A percentile compares a stretch with the other conserved stretches of the same genome.
Conservation (phyloP, 2,329 filamentous ascomycete genomes). For the Verruconis gallopava region DNA sequence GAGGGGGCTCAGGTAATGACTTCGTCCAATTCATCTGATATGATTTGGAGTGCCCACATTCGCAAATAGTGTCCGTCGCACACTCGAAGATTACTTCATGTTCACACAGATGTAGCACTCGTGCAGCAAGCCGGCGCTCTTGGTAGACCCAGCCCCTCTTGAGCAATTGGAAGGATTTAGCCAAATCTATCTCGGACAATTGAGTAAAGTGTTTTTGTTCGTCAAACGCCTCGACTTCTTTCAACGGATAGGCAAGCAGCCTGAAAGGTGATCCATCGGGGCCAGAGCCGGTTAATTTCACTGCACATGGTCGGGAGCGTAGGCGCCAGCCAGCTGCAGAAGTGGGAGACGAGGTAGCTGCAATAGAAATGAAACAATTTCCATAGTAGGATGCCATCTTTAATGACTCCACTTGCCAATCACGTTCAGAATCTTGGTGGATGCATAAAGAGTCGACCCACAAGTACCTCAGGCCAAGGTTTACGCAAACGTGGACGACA, state of each 20-base stretch:
- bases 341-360: no score
- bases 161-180: slow-evolving; percentile 3
- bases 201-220: slow-evolving; percentile 1
- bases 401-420: slow-evolving; percentile 7
- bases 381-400: slow-evolving; percentile 6
- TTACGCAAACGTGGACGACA: not conserved
- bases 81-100: slow-evolving; percentile 6
- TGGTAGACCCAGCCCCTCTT: slow-evolving; percentile 9
- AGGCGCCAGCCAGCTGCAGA: no score
- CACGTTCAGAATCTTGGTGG: slow-evolving; percentile 7
- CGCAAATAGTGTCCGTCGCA: not conserved
- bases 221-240: not conserved
- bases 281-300: not conserved
- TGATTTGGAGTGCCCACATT: not conserved
- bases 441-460: slow-evolving; percentile 10
- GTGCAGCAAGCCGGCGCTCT: slow-evolving; percentile 6
- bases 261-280: not conserved
- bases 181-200: not conserved
- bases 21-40: not conserved
- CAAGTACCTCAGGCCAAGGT: slow-evolving; percentile 6
- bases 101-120: slow-evolving; percentile 4
- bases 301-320: not conserved
- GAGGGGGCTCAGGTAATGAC: not conserved
- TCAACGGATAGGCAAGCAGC: slow-evolving; percentile 1
- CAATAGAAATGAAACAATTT: slow-evolving; percentile 2